Base-by-base conservation (phyloP, 106 monocot species). In the Iris macrosiphon region DNA sequence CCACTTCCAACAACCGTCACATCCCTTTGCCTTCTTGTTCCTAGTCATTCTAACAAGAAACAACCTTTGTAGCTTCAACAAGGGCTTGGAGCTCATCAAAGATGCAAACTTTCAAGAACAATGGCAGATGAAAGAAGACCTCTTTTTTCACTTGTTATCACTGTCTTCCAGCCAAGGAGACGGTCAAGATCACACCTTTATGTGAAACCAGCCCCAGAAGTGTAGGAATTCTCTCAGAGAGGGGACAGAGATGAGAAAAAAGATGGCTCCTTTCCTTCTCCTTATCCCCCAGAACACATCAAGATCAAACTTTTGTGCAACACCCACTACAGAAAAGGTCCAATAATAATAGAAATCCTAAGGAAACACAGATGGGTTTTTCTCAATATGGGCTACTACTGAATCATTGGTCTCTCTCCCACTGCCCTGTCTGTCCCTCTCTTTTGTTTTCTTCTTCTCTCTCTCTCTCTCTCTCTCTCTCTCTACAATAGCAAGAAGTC, bases 151-250 rank as follows among this genome's bases (percentile, higher is more conserved):
- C 35, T 45, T 49, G 28, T 59, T 57, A 64, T 34, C 29, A 48
- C 55, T 67, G 46, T 28, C 51, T 19, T 26, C 53, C n/a, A 40
- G 45, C 40, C 40, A 24, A 62, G 48, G 50, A 67, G 49, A 23
- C 18, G 41, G 52, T 61, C 63, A 73, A 69, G 39, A 50, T 58
- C 63, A 18, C 68, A 59, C 53, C 63, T 79, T 79, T 79, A 53
- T 22, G 66, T 45, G 25, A 58, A 55, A 28, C 47, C 37, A 55
- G 60, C 62, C 30, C 34, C 65, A 76, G 54, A 71, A 43, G 40
- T 35, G n/a, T 63, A 67, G 63, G 59, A 57, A 76, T 44, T 65
- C 70, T 29, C 60, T 61, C 55, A 71, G 45, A 71, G 52, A 24
- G 49, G 49, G 49, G n/a, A n/a, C n/a, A n/a, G n/a, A n/a, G 16